These are phyloP conservation scores for Ophiostoma novo-ulmi DNA, from an alignment of 2,329 filamentous ascomycete genomes.

Conservation along the genomic window DNA sequence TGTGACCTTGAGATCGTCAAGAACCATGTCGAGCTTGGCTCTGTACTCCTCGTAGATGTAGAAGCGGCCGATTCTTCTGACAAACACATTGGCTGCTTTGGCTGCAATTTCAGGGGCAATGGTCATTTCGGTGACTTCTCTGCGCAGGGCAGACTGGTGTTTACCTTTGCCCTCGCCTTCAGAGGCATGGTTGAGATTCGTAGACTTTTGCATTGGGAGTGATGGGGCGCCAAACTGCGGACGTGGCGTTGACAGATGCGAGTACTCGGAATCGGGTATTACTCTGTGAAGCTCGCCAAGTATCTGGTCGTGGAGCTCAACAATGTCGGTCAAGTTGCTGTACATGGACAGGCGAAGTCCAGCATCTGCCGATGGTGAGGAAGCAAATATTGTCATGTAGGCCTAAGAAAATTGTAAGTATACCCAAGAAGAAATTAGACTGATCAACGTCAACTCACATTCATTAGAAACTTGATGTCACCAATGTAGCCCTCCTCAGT, in stretches of 20 bases:
- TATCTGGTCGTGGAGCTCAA: conserved; percentile 78
- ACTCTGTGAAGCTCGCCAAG: conserved; percentile 66
- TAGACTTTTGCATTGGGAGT: conserved; percentile 39
- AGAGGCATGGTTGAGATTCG: conserved; percentile 44
- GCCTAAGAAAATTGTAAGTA: conserved; percentile 46
- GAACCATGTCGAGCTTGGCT: conserved; percentile 81
- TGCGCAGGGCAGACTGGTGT: conserved; percentile 28
- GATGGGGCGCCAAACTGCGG: conserved; percentile 27
- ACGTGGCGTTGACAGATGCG: conserved; percentile 38
- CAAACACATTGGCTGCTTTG: conserved; percentile 57
- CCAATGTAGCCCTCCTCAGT: conserved; percentile 87
- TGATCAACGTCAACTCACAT: conserved; percentile 51
- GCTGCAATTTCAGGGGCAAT: conserved; percentile 56
- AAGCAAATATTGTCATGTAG: conserved; percentile 68
- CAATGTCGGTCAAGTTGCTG: conserved; percentile 70
- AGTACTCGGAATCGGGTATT: conserved; percentile 63
- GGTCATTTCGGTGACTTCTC: conserved; percentile 46
- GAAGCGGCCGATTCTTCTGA: conserved; percentile 70
- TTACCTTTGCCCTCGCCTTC: conserved; percentile 39
- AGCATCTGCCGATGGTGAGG: conserved; percentile 60
- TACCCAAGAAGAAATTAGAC: no score
- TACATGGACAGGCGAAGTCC: conserved; percentile 69
- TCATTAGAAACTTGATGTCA: conserved; percentile 79
- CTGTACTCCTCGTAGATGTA: conserved; percentile 89
- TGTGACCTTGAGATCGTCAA: conserved; percentile 66